Evolutionary conservation across 2,329 filamentous ascomycete genomes (phyloP).

Genomic region (Pseudocercospora eumusae): DNA sequence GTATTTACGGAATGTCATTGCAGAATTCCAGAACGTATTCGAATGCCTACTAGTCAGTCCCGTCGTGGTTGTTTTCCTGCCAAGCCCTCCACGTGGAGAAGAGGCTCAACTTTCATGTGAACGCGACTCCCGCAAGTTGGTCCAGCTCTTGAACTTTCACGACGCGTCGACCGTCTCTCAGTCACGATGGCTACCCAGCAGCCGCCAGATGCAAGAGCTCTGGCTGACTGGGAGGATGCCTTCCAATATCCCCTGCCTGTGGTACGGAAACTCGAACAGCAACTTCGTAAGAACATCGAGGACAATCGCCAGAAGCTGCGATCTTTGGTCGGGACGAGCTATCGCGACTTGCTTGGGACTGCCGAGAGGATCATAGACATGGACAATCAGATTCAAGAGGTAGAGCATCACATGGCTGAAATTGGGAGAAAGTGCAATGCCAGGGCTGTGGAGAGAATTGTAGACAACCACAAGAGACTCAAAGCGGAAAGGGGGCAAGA

Average conservation of each 20-base stretch:
- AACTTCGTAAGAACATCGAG: slow-evolving; percentile 62
- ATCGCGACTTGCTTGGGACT: slow-evolving; percentile 86
- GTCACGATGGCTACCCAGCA: slow-evolving; percentile 44
- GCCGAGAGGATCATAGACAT: slow-evolving; percentile 93
- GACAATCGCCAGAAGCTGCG: slow-evolving; percentile 67
- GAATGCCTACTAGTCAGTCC: neutral
- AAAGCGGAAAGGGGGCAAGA: slow-evolving; percentile 18
- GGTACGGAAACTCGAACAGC: slow-evolving; percentile 63
- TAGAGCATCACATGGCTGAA: slow-evolving; percentile 69
- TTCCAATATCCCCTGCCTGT: slow-evolving; percentile 66
- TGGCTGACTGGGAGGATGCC: slow-evolving; percentile 66
- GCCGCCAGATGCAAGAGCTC: slow-evolving; percentile 57
- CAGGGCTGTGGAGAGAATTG: slow-evolving; percentile 66
- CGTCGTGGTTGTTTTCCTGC: slow-evolving; percentile 1
- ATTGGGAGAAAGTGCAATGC: slow-evolving; percentile 80
- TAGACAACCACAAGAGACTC: slow-evolving; percentile 42
- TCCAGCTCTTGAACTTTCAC: slow-evolving; percentile 41
- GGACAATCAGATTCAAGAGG: slow-evolving; percentile 72
- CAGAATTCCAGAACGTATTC: neutral
- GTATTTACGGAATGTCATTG: neutral
- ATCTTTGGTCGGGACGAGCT: slow-evolving; percentile 67
- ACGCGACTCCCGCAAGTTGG: neutral
- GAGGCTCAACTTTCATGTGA: slow-evolving; percentile 6
- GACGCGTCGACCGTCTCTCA: neutral
- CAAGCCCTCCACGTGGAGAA: slow-evolving; percentile 1